Base-by-base conservation (phyloP, 2,329 filamentous ascomycete species). In the Phialemoniopsis sp. region DNA sequence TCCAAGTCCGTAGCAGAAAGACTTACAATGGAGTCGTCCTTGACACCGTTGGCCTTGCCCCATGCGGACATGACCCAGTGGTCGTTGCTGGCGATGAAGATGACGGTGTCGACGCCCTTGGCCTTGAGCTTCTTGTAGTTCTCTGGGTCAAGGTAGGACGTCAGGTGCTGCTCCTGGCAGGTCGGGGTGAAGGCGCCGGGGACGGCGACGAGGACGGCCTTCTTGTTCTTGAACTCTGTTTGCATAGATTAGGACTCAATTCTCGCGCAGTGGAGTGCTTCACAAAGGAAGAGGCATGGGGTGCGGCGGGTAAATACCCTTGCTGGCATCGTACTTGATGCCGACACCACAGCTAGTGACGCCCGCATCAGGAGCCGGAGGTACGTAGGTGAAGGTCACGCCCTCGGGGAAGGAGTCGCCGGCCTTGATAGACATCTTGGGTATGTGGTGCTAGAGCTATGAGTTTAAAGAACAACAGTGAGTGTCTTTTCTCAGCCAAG, bases 31-130 rank as follows among this genome's bases (percentile, higher is more conserved):
- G 62, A 73, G 52, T 91, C 83, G 48, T 82, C 80, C 57, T 78
- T 82, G 57, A 91, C 73, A 38, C 75, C 74, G 67, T 94, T 91
- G 57, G 89, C 88, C 78, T 95, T 95, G 67, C 81, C 85, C 87
- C 87, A 93, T 39, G 86, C 88, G 54, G 80, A 83, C 87, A 91
- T 91, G 63, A 95, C 89, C 59, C 75, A 94, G 48, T 82, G 72
- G 66, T 95, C 89, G 67, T 95, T 95, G 72, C 72, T 84, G 44
- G 88, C 86, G 56, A 94, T 83, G 57, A 93, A 80, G 50, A 88
- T 78, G 55, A 95, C 79, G 47, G 85, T 65, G 64, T 95, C 89
- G 50, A 94, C 85, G 54, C 87, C 88, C 76, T 91, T 91, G 58
- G 70, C 69, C 69, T 82, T 82, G 64, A 94, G 73, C 57, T 83